These are phyloP conservation scores for Allium sativum DNA, from an alignment of 106 monocot genomes.

Conservation along the genomic window DNA sequence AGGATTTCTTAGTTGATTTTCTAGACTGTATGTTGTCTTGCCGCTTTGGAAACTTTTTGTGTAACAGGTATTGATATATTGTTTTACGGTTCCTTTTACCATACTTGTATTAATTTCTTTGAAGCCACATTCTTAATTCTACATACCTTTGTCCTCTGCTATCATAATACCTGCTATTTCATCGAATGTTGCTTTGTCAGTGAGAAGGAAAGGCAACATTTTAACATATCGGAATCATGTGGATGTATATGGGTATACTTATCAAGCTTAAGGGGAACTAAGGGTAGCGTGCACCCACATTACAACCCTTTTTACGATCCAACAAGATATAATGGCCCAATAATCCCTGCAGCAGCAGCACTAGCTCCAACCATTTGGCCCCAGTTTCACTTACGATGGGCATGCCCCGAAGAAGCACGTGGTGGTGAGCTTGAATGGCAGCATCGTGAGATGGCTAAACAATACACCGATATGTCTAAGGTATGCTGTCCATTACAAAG, in stretches of 20 bases:
- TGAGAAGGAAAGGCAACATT: constrained; percentile 88
- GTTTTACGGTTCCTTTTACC: neutral
- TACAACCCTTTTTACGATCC: constrained; percentile 77
- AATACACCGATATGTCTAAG: constrained; percentile 44
- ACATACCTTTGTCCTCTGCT: no score
- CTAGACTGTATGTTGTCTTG: constrained; percentile 89
- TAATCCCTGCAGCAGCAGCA: constrained; percentile 83
- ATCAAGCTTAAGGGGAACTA: constrained; percentile 36
- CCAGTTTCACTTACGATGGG: constrained; percentile 91
- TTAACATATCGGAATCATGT: constrained; percentile 33
- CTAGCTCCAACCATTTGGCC: constrained; percentile 98
- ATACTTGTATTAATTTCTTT: no score
- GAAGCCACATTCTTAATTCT: no score
- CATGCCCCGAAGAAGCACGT: constrained; percentile 77
- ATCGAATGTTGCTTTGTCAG: constrained; percentile 25
- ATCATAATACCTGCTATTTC: no score
- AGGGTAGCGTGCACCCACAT: constrained; percentile 58
- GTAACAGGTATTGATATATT: constrained; percentile 60
- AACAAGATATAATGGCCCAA: constrained; percentile 29
- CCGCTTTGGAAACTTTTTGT: constrained; percentile 96
- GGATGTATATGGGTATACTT: constrained; percentile 91
- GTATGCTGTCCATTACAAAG: constrained; percentile 17
- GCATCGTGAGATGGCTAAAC: constrained; percentile 41
- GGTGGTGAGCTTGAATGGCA: constrained; percentile 62
- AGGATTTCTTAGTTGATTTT: constrained; percentile 93